Base-by-base conservation (phyloP, 352 stramenopile genomes). In the Poterioochromonas sp. region DNA sequence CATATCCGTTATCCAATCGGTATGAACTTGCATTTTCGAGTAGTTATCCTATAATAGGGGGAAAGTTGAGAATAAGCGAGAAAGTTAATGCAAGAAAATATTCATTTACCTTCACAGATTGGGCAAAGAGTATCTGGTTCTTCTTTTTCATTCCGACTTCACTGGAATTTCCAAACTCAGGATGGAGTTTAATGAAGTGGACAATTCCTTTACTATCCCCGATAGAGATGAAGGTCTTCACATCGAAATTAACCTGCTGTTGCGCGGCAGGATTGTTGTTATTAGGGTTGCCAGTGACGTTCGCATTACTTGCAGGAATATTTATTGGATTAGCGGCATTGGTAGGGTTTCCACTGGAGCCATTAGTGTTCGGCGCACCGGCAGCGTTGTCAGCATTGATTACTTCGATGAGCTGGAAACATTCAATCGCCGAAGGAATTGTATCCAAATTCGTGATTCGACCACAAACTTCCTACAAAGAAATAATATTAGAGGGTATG, bases 141-240 rank as follows among this genome's bases (percentile, higher is more conserved):
- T 74, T 74, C 65, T 74, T 74, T n/a, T 74, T 74, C 20, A 35
- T 58, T 26, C 65, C 65, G 0, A 54, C 65, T 40, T 74, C 65
- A 40, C 3, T 39, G 1, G 43, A 51, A n/a, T 2, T 35, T 18
- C 65, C 65, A n/a, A 74, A 74, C 40, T 74, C 65, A 18, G 1
- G 1, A 39, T 74, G 2, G 2, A 74, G 40, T 1, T 1, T 8
- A 18, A 74, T 39, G 18, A 74, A 26, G 29, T 74, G 65, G 0
- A 74, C 18, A 39, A 44, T 29, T 37, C 65, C 65, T 35, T 37
- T n/a, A 26, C 15, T 5, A 54, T 74, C 65, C 34, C 65, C 65
- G 20, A 74, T 74, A 18, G 65, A 8, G 18, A 73, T 15, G 35
- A 34, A 73, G 8, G 29, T 11, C 8, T 51, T 73, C 3, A 49